These are phyloP conservation scores for Chytriomyces sp. DNA, from an alignment of 192 early-diverging fungal species.

Conservation along the genomic window DNA sequence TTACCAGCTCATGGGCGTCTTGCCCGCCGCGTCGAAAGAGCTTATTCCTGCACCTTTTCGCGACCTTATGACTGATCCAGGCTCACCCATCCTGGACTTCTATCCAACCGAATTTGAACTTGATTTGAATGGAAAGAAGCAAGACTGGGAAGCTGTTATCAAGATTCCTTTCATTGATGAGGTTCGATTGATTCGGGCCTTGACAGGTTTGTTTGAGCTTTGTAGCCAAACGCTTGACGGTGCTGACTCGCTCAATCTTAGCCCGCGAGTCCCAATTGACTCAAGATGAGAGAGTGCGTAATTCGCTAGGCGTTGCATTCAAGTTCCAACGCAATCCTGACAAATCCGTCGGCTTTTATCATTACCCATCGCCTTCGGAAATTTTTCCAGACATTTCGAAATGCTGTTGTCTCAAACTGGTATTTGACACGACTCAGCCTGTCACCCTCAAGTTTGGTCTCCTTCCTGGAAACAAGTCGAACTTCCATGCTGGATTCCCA, in stretches of 20 bases:
- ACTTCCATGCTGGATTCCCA: slow-evolving; percentile 83
- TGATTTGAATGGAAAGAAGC: slow-evolving; percentile 95
- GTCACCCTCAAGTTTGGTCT: slow-evolving; percentile 46
- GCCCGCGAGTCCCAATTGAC: slow-evolving; percentile 66
- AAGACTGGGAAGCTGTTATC: slow-evolving; percentile 87
- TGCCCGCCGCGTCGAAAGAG: slow-evolving; percentile 76
- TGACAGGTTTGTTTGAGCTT: slow-evolving; percentile 59
- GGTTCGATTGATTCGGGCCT: slow-evolving; percentile 71
- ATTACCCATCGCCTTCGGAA: slow-evolving; percentile 38
- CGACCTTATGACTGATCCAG: slow-evolving; percentile 77
- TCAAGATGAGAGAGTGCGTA: slow-evolving; percentile 74
- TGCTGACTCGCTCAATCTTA: no score
- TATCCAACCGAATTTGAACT: slow-evolving; percentile 89
- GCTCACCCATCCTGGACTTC: slow-evolving; percentile 92
- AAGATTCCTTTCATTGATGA: slow-evolving; percentile 96
- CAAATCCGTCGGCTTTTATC: slow-evolving; percentile 8
- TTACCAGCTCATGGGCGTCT: slow-evolving; percentile 96
- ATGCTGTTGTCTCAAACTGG: slow-evolving; percentile 32
- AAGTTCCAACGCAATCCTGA: slow-evolving; percentile 62
- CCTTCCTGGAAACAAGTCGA: slow-evolving; percentile 28
- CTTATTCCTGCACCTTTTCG: slow-evolving; percentile 54
- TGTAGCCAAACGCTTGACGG: no score
- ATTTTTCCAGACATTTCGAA: slow-evolving; percentile 58
- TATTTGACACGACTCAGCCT: slow-evolving; percentile 5
- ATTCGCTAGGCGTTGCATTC: slow-evolving; percentile 66